A percentile compares a stretch with the other conserved stretches of the same genome.
Evolutionary conservation across 768 basidiomycete genomes (phyloP).

Genomic region (Amanita pallidorosea): DNA sequence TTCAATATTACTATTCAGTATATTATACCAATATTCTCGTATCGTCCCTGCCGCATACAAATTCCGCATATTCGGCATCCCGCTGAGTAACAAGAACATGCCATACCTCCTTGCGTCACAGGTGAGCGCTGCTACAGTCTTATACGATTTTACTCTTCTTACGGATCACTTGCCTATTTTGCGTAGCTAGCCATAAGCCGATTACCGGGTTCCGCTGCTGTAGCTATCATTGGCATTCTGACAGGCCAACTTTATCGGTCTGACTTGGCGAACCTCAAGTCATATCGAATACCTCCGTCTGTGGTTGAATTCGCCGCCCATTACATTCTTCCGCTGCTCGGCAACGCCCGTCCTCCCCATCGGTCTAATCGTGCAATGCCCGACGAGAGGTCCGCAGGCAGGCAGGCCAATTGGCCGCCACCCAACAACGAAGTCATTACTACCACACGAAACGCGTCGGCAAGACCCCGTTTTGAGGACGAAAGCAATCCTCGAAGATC

Average conservation of each 20-base stretch:
- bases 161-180: neutral
- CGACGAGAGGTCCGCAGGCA: constrained; percentile 25
- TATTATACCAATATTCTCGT: constrained; percentile 75
- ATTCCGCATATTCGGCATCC: constrained; percentile 65
- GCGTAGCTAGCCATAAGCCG: constrained; percentile 58
- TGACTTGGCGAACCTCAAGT: constrained; percentile 68
- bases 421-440: constrained; percentile 54
- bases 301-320: constrained; percentile 44
- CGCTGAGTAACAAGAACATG: constrained; percentile 69
- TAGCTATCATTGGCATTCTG: constrained; percentile 54
- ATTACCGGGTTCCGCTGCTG: constrained; percentile 53
- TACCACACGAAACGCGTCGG: constrained; percentile 35
- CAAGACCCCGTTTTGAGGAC: constrained; percentile 11
- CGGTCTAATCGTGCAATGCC: constrained; percentile 70
- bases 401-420: constrained; percentile 11
- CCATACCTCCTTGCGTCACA: constrained; percentile 63
- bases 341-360: constrained; percentile 48
- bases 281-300: constrained; percentile 62
- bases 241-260: constrained; percentile 76
- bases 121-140: constrained; percentile 31
- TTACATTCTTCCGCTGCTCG: constrained; percentile 58
- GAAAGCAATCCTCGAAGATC: constrained; percentile 15
- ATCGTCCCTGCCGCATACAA: constrained; percentile 69
- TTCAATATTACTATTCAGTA: constrained; percentile 63
- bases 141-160: constrained; percentile 3